Evolutionary conservation across 805 yeast species (phyloP), one percentile per base, ranked within the genome.

Genomic region (Monosporozyma siamensis): DNA sequence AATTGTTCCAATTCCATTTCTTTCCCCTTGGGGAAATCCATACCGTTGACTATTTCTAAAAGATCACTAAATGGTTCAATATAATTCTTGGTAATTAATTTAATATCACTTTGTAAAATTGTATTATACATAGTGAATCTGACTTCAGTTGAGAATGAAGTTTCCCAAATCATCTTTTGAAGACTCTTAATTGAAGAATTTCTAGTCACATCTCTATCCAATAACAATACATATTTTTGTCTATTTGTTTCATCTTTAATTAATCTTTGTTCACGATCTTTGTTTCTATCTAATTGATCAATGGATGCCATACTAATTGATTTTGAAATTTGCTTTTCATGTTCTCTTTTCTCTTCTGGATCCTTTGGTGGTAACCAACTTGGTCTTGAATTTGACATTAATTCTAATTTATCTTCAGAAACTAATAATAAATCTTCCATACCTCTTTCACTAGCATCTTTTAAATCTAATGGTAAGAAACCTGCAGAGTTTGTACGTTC

Each of bases 331-430:
- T 80, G 79, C 38, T 63, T 66, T 50, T 77, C 78, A 53, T 81
- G 89, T 44, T 67, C 67, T 26, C 64, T 56, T 34, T 70, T 70
- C 52, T 81, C 89, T 10, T 54, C 56, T 3, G 63, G 53, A 31
- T 68, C 65, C 55, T 81, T 81, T 5, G 87, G 87, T 5, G 89
- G 89, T 36, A 80, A 58, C 74, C 85, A 78, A 39, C 77, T 71
- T 3, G 89, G 89, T 50, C 89, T 68, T 1, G 86, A 72, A 35
- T 75, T 77, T 40, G 80, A 71, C 29, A 80, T 59, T 9, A 64
- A 59, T 20, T 68, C 69, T 29, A 78, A 55, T 50, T 81, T 81
- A 52, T 80, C 82, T 1, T 68, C 71, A 1, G 87, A 80, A 1
- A 82, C 71, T 27, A 82, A 61, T 39, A 67, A 61, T 46, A 77